A percentile compares a stretch with the other conserved stretches of the same genome.
phyloP scores from a whole-genome alignment of 768 basidiomycete species.

The Rhodotorula diobovata region DNA sequence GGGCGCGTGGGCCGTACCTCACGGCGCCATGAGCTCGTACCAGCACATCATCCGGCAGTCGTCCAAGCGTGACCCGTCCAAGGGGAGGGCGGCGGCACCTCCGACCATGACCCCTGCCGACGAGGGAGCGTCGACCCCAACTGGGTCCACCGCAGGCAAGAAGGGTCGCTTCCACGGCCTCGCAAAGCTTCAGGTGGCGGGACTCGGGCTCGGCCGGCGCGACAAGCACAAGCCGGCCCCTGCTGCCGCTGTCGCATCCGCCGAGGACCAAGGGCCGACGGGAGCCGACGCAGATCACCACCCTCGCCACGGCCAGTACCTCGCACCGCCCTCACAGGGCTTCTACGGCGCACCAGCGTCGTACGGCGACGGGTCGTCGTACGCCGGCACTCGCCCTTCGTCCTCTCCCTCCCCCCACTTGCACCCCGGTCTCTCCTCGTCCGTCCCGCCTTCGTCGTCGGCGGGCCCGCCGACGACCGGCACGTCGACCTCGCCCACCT shows the following conservation, averaged over 20 bases:
- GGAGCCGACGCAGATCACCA: no score
- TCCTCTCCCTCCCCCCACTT: neutral
- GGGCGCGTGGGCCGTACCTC: neutral
- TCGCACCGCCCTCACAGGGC: neutral
- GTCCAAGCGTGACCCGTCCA: constrained; percentile 4
- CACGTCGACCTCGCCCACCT: constrained; percentile 16
- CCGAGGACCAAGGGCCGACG: neutral
- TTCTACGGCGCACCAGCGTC: neutral
- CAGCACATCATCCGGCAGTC: constrained; percentile 22
- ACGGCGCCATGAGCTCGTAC: neutral
- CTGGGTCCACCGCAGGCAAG: neutral
- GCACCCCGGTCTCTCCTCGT: neutral
- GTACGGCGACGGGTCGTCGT: neutral
- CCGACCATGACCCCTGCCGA: neutral
- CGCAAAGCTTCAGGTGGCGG: constrained; percentile 5
- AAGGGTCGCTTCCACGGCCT: constrained; percentile 2
- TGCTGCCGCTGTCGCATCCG: neutral
- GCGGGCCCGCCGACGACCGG: neutral
- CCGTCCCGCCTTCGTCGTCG: neutral
- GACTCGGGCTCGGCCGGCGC: neutral
- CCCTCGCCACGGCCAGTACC: neutral
- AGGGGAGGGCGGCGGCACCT: neutral
- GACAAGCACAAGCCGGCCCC: neutral
- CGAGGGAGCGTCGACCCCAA: no score
- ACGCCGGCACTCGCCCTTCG: neutral